Evolutionary conservation across 2,329 filamentous ascomycete genomes (phyloP).

Genomic region (Aquanectria penicillioides): DNA sequence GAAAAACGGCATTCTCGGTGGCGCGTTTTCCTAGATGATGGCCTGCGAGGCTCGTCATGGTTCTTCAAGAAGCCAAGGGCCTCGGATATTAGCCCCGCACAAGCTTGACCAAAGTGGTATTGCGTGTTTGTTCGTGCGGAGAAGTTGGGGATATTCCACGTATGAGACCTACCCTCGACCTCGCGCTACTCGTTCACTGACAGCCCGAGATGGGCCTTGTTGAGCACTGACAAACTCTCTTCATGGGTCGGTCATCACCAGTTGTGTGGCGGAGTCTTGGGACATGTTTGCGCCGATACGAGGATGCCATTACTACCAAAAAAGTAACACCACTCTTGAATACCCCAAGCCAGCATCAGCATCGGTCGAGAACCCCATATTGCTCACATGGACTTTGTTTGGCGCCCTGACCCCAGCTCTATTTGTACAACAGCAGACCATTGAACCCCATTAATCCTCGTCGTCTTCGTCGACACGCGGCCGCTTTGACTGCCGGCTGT

Average conservation of each 20-base stretch:
- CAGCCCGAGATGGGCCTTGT: too few relatives aligned
- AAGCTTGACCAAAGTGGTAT: conserved; percentile 10
- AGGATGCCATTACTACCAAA: background rate
- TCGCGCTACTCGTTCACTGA: too few relatives aligned
- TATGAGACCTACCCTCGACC: conserved; percentile 25
- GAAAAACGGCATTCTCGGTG: background rate
- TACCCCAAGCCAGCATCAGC: background rate
- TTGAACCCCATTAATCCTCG: conserved; percentile 31
- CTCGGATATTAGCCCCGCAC: conserved; percentile 24
- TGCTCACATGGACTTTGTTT: conserved; percentile 23
- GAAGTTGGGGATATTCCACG: conserved; percentile 31
- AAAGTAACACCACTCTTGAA: background rate
- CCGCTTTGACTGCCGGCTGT: conserved; percentile 72
- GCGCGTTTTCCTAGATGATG: background rate
- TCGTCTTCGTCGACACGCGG: conserved; percentile 81
- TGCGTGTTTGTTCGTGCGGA: conserved; percentile 17
- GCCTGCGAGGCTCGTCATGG: background rate
- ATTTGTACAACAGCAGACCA: conserved; percentile 33
- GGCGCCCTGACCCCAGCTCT: conserved; percentile 36
- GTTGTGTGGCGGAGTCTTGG: too few relatives aligned
- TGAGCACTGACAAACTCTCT: too few relatives aligned
- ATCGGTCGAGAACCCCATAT: background rate
- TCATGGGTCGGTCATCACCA: too few relatives aligned
- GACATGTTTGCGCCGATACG: too few relatives aligned
- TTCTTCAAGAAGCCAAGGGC: background rate